Evolutionary conservation across 768 basidiomycete genomes (phyloP), one percentile per base, ranked within the genome.

Genomic region (Suillus spraguei): DNA sequence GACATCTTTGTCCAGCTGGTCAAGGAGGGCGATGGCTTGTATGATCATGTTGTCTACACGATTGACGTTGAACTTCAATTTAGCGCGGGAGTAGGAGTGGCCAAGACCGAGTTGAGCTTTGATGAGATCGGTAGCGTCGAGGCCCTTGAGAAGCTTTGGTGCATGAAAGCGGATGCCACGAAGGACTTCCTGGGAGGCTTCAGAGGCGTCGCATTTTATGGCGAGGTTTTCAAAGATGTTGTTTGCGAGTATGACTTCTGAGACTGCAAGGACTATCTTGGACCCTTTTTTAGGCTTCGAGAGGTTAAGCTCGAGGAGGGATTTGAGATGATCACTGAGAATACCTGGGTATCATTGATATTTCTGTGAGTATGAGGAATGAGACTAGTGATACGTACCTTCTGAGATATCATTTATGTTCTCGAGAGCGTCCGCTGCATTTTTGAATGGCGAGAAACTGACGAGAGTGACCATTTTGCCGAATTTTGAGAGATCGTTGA

Each of bases 21-120:
- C 97, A 70, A 97, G 92, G 63, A 98, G 89, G 5, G 96, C 93
- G 74, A 99, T 98, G 64, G 97, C 97, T 79, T 98, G 97, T 70
- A 99, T 99, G 79, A 99, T 98, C 97, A 99, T 99, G 83, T 99
- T 97, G 80, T 97, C 95, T 62, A 93, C 87, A 60, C 94, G 85
- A 82, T 96, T 96, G 61, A 95, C 94, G 78, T 95, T 96, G 85
- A 95, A 98, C 80, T 99, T 99, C 66, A 98, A 90, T 76, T 98
- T 99, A 46, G 96, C 91, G 66, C 97, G 90, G 28, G 95, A 97
- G 81, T 97, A 98, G 4, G 95, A 94, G 83, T 99, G 97, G 35
- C 97, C 97, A 56, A 99, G 84, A 72, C 97, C 97, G 68, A 99
- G 91, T 72, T 99, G 97, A 20, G 97, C 94, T 72, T 96, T 93